Conservation (phyloP, 2,329 filamentous ascomycete species). For the Colletotrichum plurivorum region DNA sequence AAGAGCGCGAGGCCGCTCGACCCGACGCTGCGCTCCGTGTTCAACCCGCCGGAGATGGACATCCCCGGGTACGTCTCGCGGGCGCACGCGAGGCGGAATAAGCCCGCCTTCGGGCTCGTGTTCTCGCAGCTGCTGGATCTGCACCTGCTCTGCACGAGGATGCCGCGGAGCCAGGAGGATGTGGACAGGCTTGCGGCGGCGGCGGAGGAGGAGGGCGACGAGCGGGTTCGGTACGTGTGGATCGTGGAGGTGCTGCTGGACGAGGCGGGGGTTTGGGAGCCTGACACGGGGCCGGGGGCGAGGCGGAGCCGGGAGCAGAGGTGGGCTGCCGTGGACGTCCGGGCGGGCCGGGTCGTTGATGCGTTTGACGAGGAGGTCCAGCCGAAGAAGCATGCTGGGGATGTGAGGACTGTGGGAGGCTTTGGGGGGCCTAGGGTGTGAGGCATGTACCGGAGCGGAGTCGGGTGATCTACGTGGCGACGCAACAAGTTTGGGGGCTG, state of each 20-base stretch:
- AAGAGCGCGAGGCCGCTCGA: slow-evolving; percentile 49
- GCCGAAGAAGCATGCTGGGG: slow-evolving; percentile 38
- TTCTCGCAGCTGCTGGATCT: slow-evolving; percentile 69
- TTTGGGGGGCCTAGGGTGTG: slow-evolving; percentile 53
- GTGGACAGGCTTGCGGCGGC: slow-evolving; percentile 51
- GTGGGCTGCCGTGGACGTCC: slow-evolving; percentile 65
- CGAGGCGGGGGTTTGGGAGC: slow-evolving; percentile 62
- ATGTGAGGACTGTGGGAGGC: slow-evolving; percentile 48
- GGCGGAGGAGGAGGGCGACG: slow-evolving; percentile 10
- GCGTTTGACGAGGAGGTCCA: slow-evolving; percentile 49
- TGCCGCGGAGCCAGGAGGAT: slow-evolving; percentile 58
- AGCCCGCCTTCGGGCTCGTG: slow-evolving; percentile 67
- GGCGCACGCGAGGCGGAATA: slow-evolving; percentile 51
- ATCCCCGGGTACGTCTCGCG: slow-evolving; percentile 42
- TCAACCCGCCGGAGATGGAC: slow-evolving; percentile 53
- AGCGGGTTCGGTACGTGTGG: slow-evolving; percentile 52
- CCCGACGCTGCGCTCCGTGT: slow-evolving; percentile 65
- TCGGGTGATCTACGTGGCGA: too few species aligned
- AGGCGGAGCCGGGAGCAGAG: slow-evolving; percentile 64
- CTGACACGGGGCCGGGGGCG: slow-evolving; percentile 36
- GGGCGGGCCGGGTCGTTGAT: slow-evolving; percentile 55
- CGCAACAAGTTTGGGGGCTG: too few species aligned
- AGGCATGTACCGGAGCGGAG: too few species aligned
- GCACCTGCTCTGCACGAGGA: slow-evolving; percentile 64
- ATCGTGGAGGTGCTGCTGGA: slow-evolving; percentile 67